These are phyloP conservation scores for Mucor circinelloides DNA, from an alignment of 371 early-diverging fungal genomes.

Conservation along the genomic window DNA sequence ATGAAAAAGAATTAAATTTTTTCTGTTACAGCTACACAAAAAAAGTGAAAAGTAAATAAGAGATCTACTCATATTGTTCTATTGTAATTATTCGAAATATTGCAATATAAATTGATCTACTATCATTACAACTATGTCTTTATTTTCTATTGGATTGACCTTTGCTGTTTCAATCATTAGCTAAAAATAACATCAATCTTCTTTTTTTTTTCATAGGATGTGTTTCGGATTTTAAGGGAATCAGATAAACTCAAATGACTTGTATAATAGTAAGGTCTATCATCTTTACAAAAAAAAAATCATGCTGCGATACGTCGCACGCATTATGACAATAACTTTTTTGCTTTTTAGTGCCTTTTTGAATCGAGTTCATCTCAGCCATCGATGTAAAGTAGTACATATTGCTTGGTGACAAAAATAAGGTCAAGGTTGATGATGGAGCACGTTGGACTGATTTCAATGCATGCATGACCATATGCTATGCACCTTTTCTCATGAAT, in stretches of 20 bases:
- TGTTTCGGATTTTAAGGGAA: too few relatives aligned
- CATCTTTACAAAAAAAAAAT: too few relatives aligned
- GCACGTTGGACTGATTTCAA: not conserved
- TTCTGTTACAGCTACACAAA: constrained; percentile 3
- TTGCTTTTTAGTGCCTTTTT: not conserved
- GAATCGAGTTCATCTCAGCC: not conserved
- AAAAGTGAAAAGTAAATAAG: not conserved
- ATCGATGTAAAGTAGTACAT: too few relatives aligned
- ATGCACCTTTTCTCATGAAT: not conserved
- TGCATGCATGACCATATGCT: not conserved
- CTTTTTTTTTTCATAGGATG: too few relatives aligned
- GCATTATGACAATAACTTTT: not conserved
- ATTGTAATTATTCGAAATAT: not conserved
- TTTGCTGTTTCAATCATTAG: too few relatives aligned
- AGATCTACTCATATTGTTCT: not conserved
- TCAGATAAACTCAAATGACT: too few relatives aligned
- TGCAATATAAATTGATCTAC: not conserved
- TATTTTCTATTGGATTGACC: too few relatives aligned
- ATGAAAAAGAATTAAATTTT: not conserved
- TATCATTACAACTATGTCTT: not conserved
- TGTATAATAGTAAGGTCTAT: too few relatives aligned
- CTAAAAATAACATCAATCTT: too few relatives aligned
- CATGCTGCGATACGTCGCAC: too few relatives aligned
- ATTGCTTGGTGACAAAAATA: not conserved
- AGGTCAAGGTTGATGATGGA: not conserved